Conservation (phyloP, 495 filamentous ascomycete genomes). For the Podospora bellae-mahoneyi region DNA sequence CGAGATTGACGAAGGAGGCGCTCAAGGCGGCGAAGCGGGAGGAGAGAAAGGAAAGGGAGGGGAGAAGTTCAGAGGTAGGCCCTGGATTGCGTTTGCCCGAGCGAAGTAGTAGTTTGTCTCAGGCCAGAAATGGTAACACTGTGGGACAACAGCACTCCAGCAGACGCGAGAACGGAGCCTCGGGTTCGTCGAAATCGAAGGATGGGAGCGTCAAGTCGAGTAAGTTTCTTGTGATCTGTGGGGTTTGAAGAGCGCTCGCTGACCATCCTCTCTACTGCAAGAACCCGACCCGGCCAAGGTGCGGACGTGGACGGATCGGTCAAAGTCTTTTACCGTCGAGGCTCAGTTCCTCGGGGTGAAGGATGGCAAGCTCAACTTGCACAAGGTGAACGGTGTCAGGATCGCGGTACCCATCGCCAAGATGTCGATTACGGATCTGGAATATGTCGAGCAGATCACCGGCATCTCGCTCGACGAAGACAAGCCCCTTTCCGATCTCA, state of each 20-base stretch:
- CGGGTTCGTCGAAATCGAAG: constrained; percentile 40
- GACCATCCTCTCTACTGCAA: constrained; percentile 28
- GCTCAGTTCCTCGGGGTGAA: constrained; percentile 91
- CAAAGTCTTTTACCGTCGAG: constrained; percentile 94
- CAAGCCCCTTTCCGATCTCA: constrained; percentile 85
- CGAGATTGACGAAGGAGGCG: constrained; percentile 72
- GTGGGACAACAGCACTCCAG: constrained; percentile 61
- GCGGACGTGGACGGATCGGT: constrained; percentile 89
- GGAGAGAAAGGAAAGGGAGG: constrained; percentile 48
- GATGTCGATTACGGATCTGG: constrained; percentile 92
- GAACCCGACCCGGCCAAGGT: constrained; percentile 83
- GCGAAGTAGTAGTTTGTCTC: constrained; percentile 61
- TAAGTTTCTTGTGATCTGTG: constrained; percentile 42
- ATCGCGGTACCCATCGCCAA: constrained; percentile 93
- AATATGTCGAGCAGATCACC: constrained; percentile 84
- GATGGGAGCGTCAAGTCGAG: constrained; percentile 57
- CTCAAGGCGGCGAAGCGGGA: constrained; percentile 54
- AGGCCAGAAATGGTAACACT: constrained; percentile 57
- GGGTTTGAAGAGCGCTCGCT: not conserved
- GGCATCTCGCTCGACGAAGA: constrained; percentile 94
- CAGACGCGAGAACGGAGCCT: constrained; percentile 59
- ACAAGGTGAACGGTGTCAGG: constrained; percentile 96
- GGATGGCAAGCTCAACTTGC: constrained; percentile 95
- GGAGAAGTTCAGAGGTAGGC: constrained; percentile 67
- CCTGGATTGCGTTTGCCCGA: constrained; percentile 66